Percentiles rank a stretch among this genome's conserved stretches.
phyloP scores from a whole-genome alignment of 1,284 basidiomycete species.

The Sutorius eximius region DNA sequence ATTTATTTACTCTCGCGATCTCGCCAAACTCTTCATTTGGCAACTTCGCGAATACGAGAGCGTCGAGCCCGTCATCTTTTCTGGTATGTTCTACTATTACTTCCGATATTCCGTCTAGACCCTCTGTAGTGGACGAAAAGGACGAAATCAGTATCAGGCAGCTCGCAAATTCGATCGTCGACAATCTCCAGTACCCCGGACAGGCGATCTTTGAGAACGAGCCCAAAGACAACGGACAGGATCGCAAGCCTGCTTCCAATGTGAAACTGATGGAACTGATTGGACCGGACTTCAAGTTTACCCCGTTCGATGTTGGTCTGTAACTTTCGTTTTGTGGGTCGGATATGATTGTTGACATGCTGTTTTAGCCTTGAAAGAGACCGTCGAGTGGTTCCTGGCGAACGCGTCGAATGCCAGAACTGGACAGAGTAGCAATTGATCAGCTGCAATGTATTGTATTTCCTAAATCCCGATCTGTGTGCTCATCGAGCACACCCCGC shows the following conservation, averaged over 20 bases:
- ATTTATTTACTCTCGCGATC: conserved; percentile 92
- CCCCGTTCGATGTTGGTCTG: conserved; percentile 77
- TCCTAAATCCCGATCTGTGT: background rate
- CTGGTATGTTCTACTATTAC: conserved; percentile 47
- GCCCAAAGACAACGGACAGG: conserved; percentile 68
- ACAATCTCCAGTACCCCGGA: conserved; percentile 62
- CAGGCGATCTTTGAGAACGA: conserved; percentile 57
- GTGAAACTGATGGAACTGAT: conserved; percentile 72
- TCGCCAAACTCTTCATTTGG: conserved; percentile 93
- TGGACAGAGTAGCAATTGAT: conserved; percentile 33
- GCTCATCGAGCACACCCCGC: background rate
- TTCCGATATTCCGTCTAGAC: background rate
- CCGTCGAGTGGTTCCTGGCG: conserved; percentile 77
- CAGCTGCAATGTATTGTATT: conserved; percentile 5
- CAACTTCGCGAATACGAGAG: conserved; percentile 84
- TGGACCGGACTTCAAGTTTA: conserved; percentile 73
- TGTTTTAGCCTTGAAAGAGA: conserved; percentile 59
- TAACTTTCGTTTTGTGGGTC: conserved; percentile 27
- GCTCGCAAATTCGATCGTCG: conserved; percentile 82
- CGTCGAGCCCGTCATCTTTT: conserved; percentile 87
- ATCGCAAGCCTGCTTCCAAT: conserved; percentile 92
- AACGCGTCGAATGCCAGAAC: conserved; percentile 70
- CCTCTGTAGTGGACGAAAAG: conserved; percentile 71
- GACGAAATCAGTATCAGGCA: conserved; percentile 88
- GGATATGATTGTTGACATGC: background rate